Percentiles rank a stretch among this genome's conserved stretches.
Evolutionary conservation across 371 early-diverging fungal genomes (phyloP).

Genomic region (Rhizopus microsporus): DNA sequence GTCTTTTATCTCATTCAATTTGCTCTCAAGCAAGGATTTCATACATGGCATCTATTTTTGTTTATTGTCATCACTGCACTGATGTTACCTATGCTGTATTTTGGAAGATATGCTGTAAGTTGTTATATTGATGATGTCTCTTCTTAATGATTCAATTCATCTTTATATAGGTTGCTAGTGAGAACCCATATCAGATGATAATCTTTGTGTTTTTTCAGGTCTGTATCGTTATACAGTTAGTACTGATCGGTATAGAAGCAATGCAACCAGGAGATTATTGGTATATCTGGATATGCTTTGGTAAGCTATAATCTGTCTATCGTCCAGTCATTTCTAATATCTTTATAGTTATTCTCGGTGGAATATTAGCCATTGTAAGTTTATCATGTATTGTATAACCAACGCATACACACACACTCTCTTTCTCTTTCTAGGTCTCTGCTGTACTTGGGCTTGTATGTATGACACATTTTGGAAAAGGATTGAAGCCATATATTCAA

Average conservation of each 20-base stretch:
- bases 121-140: neutral
- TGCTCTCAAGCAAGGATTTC: conserved; percentile 20
- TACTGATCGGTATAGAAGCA: conserved; percentile 36
- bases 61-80: conserved; percentile 36
- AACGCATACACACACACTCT: neutral
- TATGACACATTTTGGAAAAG: conserved; percentile 43
- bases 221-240: conserved; percentile 33
- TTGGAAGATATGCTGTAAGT: conserved; percentile 42
- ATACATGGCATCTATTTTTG: conserved; percentile 30
- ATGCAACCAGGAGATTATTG: conserved; percentile 27
- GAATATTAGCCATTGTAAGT: conserved; percentile 40
- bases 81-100: conserved; percentile 43
- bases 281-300: conserved; percentile 53
- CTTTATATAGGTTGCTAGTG: conserved; percentile 31
- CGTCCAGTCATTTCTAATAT: neutral
- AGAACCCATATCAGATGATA: conserved; percentile 34
- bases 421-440: conserved; percentile 18
- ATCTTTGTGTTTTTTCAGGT: conserved; percentile 44
- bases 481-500: conserved; percentile 46
- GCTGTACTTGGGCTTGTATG: conserved; percentile 27
- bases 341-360: conserved; percentile 35
- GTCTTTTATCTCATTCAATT: conserved; percentile 40
- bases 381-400: neutral
- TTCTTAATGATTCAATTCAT: neutral
- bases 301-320: conserved; percentile 24